Percentiles rank a stretch among this genome's conserved stretches.
Evolutionary conservation across 805 yeast genomes (phyloP).

Genomic region (Candida ponderosae): DNA sequence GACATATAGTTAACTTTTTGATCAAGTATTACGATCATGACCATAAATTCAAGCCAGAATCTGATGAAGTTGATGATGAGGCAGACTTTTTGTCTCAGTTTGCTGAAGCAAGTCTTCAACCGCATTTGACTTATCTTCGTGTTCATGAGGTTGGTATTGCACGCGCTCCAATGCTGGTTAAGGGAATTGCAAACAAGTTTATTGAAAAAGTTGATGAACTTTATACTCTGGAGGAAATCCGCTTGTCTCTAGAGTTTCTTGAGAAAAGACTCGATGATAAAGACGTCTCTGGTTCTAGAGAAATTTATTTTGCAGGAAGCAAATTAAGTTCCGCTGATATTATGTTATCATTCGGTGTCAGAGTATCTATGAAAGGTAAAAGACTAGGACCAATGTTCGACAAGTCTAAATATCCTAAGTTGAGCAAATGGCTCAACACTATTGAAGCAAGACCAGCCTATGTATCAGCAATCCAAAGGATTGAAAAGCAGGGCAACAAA

Average conservation of each 20-base stretch:
- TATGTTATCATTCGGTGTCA: conserved; percentile 35
- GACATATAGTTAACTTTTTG: conserved; percentile 46
- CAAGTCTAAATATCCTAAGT: conserved; percentile 17
- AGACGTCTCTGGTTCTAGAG: conserved; percentile 6
- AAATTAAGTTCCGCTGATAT: conserved; percentile 51
- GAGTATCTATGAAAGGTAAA: conserved; percentile 15
- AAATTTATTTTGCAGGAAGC: conserved; percentile 37
- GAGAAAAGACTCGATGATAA: conserved; percentile 32
- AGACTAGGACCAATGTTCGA: conserved; percentile 6
- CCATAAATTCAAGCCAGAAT: conserved; percentile 28
- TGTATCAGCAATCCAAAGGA: too few relatives aligned
- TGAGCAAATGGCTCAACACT: conserved; percentile 18
- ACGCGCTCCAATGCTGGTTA: conserved; percentile 39
- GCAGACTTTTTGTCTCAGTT: conserved; percentile 48
- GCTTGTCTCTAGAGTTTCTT: conserved; percentile 26
- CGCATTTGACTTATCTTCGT: conserved; percentile 31
- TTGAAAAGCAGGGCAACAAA: too few relatives aligned
- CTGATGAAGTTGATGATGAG: conserved; percentile 30
- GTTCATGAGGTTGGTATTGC: conserved; percentile 29
- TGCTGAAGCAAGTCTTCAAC: conserved; percentile 57
- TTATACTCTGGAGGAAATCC: conserved; percentile 42
- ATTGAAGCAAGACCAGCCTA: conserved; percentile 19
- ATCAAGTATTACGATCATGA: conserved; percentile 39
- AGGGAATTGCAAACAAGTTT: conserved; percentile 34
- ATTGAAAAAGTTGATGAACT: conserved; percentile 38